Evolutionary conservation across 2,329 filamentous ascomycete species (phyloP), one percentile per base, ranked within the genome.

Genomic region (Penicillium olsonii): DNA sequence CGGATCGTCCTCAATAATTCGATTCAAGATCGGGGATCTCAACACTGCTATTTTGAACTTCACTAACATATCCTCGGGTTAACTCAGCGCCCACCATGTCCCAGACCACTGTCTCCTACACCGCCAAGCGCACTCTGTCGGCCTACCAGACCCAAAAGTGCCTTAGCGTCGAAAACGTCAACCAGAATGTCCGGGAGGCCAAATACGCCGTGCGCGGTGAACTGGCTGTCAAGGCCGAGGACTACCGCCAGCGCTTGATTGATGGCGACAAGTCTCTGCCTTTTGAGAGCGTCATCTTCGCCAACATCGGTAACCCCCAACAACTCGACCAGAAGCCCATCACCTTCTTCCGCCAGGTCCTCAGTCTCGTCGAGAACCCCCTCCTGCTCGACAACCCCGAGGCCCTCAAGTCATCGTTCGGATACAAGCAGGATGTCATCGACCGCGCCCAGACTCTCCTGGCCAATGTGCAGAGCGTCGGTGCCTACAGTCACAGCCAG

Each of bases 281-380:
- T 41, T 99, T 99, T 73, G 80, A 89, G 64, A 82, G 90, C 52
- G 87, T 99, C 73, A 92, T 99, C 76, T 92, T 89, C 56, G 94
- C 94, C 75, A 99, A 99, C 77, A 99, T 99, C 67, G 94, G 94
- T 68, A 99, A 99, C 78, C 94, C 94, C 4, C 94, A 99, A 75
- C 94, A 99, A 76, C 84, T 99, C 56, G 94, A 96, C 76, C 94
- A 99, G 81, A 95, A 97, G 80, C 94, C 94, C 66, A 92, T 99
- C 66, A 99, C 94, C 61, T 99, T 96, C 81, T 96, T 99, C 84
- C 87, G 94, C 62, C 92, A 99, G 77, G 94, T 99, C 22, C 82
- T 94, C 65, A 95, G 90, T 75, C 73, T 99, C 55, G 75, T 97
- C 51, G 94, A 99, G 79, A 92, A 97, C 78, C 94, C 94, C 1